phyloP scores from a whole-genome alignment of 306 rosid species.

The Castanea sativa region DNA sequence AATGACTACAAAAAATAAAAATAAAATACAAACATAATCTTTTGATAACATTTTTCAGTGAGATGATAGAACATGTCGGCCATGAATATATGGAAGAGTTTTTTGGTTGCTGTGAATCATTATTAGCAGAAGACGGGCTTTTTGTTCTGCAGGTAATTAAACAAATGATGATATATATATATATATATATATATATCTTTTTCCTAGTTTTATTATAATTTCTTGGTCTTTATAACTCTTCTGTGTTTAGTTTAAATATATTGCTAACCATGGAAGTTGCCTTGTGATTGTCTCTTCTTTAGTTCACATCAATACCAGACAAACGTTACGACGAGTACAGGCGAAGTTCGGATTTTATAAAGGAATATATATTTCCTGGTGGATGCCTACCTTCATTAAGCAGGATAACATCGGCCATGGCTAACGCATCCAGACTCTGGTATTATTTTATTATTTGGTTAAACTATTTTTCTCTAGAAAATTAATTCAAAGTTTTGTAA shows the following conservation, averaged over 20 bases:
- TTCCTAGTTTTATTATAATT: too few relatives aligned
- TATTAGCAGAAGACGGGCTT: slow-evolving; percentile 65
- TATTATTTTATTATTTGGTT: background rate
- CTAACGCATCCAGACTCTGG: slow-evolving; percentile 35
- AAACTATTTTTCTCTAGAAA: background rate
- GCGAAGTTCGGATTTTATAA: slow-evolving; percentile 78
- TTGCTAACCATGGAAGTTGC: too few relatives aligned
- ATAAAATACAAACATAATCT: too few relatives aligned
- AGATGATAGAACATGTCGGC: slow-evolving; percentile 79
- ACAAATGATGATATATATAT: background rate
- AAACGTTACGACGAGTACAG: slow-evolving; percentile 71
- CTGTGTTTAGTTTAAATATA: too few relatives aligned
- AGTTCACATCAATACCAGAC: slow-evolving; percentile 84
- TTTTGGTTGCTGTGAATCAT: slow-evolving; percentile 74
- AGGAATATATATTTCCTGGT: slow-evolving; percentile 84
- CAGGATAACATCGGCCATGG: too few relatives aligned
- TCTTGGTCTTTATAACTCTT: background rate
- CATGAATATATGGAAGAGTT: slow-evolving; percentile 79
- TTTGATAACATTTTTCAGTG: slow-evolving; percentile 45
- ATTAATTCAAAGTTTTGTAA: slow-evolving; percentile 6
- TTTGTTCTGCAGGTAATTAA: slow-evolving; percentile 66
- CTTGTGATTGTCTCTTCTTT: background rate
- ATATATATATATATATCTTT: too few relatives aligned
- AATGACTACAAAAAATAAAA: too few relatives aligned
- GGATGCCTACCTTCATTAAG: slow-evolving; percentile 66